Base-by-base conservation (phyloP, 2,329 filamentous ascomycete species). In the Pseudogymnoascus sp. region DNA sequence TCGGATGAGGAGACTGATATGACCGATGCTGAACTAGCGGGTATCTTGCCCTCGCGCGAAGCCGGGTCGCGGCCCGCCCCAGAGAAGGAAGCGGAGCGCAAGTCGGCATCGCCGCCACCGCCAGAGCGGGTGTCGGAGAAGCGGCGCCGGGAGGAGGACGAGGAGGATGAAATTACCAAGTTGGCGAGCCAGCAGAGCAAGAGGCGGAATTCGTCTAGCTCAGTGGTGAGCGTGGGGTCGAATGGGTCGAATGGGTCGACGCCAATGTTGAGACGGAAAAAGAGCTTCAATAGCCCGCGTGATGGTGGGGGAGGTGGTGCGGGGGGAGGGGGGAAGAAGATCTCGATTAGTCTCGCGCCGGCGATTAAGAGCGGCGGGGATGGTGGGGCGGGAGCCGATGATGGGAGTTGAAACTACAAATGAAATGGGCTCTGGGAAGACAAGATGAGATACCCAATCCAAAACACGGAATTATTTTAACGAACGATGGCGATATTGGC, bases 81-180 rank as follows among this genome's bases (percentile, higher is more conserved):
- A 29, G 44, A 50, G 44, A 50, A 50, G 24, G 44, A 50, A 16
- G 44, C 4, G n/a, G 44, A 50, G 24, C 44, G 24, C 44, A 50
- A 50, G 26, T 50, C 44, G 7, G 68, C 75, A 35, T 64, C 66
- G 13, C 71, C 72, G 5, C 69, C 76, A 24, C 87, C 88, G 3
- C 89, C 87, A 0, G 91, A 96, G 74, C 84, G 91, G 62, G 76
- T 96, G 16, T 89, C 91, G 0, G 91, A 96, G 74, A 97, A 97
- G 76, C 88, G 93, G 59, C 85, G 93, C 59, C 85, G 95, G 69
- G 93, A 96, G 72, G 93, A 97, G 64, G 91, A 96, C 66, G 93
- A 97, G 53, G 93, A 96, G 63, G 93, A 97, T 67, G 91, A 93
- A 71, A 78, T 97, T n/a, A 86, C 87, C 62, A 96, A 95, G 76